Conservation (phyloP, 176 grass and related monocot species). For the Lolium perenne region DNA sequence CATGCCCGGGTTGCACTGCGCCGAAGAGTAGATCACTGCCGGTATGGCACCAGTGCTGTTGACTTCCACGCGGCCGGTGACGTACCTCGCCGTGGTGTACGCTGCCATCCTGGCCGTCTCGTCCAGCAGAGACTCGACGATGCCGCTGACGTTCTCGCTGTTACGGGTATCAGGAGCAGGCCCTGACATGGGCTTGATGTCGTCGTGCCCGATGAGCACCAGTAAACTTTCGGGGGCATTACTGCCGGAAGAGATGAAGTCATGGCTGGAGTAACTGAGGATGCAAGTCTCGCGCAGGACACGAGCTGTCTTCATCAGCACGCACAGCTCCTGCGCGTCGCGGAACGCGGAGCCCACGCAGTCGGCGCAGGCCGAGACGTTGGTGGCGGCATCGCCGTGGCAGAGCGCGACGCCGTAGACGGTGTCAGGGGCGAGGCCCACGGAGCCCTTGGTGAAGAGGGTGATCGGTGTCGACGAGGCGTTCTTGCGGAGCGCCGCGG, state of each 20-base stretch:
- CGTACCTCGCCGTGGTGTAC: not conserved
- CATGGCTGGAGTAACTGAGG: slow-evolving; percentile 49
- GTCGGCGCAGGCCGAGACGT: not conserved
- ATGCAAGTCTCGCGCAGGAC: slow-evolving; percentile 47
- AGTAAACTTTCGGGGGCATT: not conserved
- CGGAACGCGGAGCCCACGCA: not conserved
- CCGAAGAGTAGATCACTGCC: slow-evolving; percentile 30
- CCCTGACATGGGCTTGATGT: not conserved
- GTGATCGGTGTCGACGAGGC: not conserved
- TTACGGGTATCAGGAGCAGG: not conserved
- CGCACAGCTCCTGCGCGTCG: slow-evolving; percentile 8
- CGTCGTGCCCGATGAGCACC: not conserved
- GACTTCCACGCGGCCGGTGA: not conserved
- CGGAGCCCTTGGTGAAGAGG: not conserved
- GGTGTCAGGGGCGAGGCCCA: slow-evolving; percentile 23
- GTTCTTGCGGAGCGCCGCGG: slow-evolving; percentile 23
- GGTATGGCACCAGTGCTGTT: not conserved
- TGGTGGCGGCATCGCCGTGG: slow-evolving; percentile 26
- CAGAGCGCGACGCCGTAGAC: slow-evolving; percentile 45
- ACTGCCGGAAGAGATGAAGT: slow-evolving; percentile 20
- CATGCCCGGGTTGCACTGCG: slow-evolving; percentile 57
- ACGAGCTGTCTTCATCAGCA: not conserved
- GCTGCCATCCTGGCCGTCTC: not conserved
- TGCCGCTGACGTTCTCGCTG: not conserved
- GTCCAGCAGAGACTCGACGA: not conserved